Percentiles rank a stretch among this genome's conserved stretches.
Conservation (phyloP, 805 yeast species). For the Saccharomycopsis javanensis region DNA sequence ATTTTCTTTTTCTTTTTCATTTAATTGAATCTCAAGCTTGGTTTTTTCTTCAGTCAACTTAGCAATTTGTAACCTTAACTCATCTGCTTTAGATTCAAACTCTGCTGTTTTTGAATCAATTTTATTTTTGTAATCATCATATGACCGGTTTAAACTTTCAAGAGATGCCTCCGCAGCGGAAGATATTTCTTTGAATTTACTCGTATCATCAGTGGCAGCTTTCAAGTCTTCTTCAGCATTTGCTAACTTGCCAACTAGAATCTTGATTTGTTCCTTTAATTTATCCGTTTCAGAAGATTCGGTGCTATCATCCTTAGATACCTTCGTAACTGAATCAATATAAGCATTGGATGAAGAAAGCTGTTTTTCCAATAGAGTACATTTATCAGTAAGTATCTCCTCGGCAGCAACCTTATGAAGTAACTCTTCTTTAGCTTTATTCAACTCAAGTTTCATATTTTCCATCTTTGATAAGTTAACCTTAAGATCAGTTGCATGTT, state of each 20-base stretch:
- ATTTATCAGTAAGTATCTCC: slow-evolving; percentile 32
- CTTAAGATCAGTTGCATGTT: slow-evolving; percentile 39
- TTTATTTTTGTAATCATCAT: slow-evolving; percentile 34
- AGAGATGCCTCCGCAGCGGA: slow-evolving; percentile 59
- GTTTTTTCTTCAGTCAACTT: not conserved
- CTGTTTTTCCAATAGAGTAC: slow-evolving; percentile 27
- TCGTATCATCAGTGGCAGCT: slow-evolving; percentile 45
- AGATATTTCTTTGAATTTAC: slow-evolving; percentile 56
- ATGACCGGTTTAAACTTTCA: slow-evolving; percentile 41
- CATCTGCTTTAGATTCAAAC: not conserved
- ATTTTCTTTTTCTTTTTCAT: slow-evolving; percentile 24
- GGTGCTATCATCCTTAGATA: not conserved
- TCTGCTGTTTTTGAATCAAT: slow-evolving; percentile 11
- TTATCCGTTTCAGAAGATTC: slow-evolving; percentile 10
- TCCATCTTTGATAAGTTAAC: slow-evolving; percentile 55
- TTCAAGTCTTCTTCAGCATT: slow-evolving; percentile 45
- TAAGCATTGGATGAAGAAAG: slow-evolving; percentile 23
- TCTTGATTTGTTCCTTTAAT: slow-evolving; percentile 7
- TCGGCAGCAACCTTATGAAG: slow-evolving; percentile 31
- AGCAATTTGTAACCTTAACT: slow-evolving; percentile 19
- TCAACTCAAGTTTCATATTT: slow-evolving; percentile 37
- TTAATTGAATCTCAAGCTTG: not conserved
- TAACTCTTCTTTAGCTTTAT: slow-evolving; percentile 33
- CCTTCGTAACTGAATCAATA: slow-evolving; percentile 20
- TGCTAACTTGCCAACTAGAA: slow-evolving; percentile 24